A percentile compares a stretch with the other conserved stretches of the same genome.
Conservation (phyloP, 306 rosid genomes). For the Lupinus albus region DNA sequence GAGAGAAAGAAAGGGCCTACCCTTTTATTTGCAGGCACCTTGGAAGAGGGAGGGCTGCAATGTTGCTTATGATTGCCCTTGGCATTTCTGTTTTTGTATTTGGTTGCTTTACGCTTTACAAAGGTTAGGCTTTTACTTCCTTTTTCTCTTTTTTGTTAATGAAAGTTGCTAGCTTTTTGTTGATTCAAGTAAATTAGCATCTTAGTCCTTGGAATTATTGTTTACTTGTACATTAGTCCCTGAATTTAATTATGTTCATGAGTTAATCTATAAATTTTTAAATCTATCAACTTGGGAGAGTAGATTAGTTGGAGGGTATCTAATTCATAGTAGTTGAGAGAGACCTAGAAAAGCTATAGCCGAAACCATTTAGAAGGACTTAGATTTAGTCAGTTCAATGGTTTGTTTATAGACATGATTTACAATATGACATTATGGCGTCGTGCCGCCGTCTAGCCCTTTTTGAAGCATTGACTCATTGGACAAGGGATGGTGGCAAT, state of each 20-base stretch:
- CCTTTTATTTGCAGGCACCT: slow-evolving; percentile 59
- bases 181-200: not conserved
- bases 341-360: too few relatives aligned
- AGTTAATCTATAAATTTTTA: too few relatives aligned
- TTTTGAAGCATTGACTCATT: not conserved
- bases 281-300: too few relatives aligned
- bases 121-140: slow-evolving; percentile 55
- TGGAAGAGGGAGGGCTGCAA: slow-evolving; percentile 72
- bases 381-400: too few relatives aligned
- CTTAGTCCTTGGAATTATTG: not conserved
- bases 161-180: not conserved
- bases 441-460: not conserved
- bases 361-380: too few relatives aligned
- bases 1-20: slow-evolving; percentile 80
- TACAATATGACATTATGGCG: too few relatives aligned
- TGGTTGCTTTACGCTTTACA: slow-evolving; percentile 66
- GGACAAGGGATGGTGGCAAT: not conserved
- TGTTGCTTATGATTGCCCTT: slow-evolving; percentile 74
- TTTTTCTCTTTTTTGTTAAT: not conserved
- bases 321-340: too few relatives aligned
- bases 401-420: too few relatives aligned
- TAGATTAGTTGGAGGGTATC: too few relatives aligned
- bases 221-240: not conserved
- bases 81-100: slow-evolving; percentile 70
- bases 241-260: too few relatives aligned